Conservation (phyloP, 1,284 basidiomycete species). For the Trichosporon sp. region DNA sequence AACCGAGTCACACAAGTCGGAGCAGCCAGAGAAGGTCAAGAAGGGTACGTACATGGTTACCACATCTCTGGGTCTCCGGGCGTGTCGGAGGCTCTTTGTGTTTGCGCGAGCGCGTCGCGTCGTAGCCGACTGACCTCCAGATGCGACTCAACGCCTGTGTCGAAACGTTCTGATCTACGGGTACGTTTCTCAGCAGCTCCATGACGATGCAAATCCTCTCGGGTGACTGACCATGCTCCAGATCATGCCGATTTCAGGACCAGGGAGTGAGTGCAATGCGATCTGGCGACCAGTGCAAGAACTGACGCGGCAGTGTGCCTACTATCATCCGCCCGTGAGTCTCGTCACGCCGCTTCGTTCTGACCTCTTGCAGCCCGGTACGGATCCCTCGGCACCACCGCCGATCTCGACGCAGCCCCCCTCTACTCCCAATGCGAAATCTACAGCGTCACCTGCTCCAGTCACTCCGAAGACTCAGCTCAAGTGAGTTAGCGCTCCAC, state of each 20-base stretch:
- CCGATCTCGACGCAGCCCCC: slow-evolving; percentile 2
- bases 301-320: slow-evolving; percentile 55
- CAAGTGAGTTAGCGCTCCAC: slow-evolving; percentile 6
- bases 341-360: slow-evolving; percentile 40
- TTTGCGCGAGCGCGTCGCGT: not conserved
- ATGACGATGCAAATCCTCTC: not conserved
- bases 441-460: not conserved
- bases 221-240: slow-evolving; percentile 38
- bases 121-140: slow-evolving; percentile 50
- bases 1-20: slow-evolving; percentile 18
- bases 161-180: slow-evolving; percentile 82
- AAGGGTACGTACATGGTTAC: slow-evolving; percentile 9
- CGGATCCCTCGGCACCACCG: slow-evolving; percentile 9
- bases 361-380: slow-evolving; percentile 10
- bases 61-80: not conserved
- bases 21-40: slow-evolving; percentile 18
- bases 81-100: not conserved
- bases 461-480: slow-evolving; percentile 12
- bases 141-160: slow-evolving; percentile 62
- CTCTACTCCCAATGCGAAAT: not conserved
- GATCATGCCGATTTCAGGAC: slow-evolving; percentile 76
- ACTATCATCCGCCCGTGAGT: slow-evolving; percentile 69
- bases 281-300: not conserved
- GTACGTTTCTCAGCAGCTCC: slow-evolving; percentile 49
- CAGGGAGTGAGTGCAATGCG: slow-evolving; percentile 54